Conservation (phyloP, 805 yeast species). For the Wickerhamomyces sydowiorum region DNA sequence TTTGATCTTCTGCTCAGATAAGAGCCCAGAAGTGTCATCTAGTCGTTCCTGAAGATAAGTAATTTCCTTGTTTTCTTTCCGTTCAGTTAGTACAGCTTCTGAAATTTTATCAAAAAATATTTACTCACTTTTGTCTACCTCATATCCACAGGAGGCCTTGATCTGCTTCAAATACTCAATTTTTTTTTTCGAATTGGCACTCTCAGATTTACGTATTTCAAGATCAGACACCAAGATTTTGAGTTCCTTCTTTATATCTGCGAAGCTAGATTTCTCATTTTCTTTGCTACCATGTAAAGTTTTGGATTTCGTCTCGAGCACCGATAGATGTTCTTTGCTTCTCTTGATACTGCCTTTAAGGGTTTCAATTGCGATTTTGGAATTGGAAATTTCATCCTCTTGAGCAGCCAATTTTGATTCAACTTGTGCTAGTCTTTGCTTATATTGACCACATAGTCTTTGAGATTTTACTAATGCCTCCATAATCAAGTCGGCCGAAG, state of each 20-base stretch:
- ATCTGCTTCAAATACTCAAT: conserved; percentile 20
- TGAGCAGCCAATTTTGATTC: conserved; percentile 23
- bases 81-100: background rate
- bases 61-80: conserved; percentile 27
- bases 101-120: background rate
- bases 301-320: conserved; percentile 18
- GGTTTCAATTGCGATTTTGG: conserved; percentile 18
- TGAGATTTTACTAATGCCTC: conserved; percentile 36
- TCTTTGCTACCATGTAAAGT: conserved; percentile 20
- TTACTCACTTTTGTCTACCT: conserved; percentile 16
- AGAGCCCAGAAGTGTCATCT: conserved; percentile 38
- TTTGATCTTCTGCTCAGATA: conserved; percentile 41
- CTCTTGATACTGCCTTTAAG: conserved; percentile 17
- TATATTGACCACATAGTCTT: conserved; percentile 27
- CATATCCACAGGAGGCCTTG: conserved; percentile 17
- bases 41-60: conserved; percentile 28
- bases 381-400: conserved; percentile 17
- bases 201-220: background rate
- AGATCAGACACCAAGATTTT: conserved; percentile 13
- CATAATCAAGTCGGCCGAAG: conserved; percentile 30
- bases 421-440: conserved; percentile 25
- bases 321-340: conserved; percentile 17
- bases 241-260: conserved; percentile 21
- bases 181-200: conserved; percentile 7
- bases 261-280: conserved; percentile 15